Conservation (phyloP, 768 basidiomycete species). For the Phanerochaete carnosa region DNA sequence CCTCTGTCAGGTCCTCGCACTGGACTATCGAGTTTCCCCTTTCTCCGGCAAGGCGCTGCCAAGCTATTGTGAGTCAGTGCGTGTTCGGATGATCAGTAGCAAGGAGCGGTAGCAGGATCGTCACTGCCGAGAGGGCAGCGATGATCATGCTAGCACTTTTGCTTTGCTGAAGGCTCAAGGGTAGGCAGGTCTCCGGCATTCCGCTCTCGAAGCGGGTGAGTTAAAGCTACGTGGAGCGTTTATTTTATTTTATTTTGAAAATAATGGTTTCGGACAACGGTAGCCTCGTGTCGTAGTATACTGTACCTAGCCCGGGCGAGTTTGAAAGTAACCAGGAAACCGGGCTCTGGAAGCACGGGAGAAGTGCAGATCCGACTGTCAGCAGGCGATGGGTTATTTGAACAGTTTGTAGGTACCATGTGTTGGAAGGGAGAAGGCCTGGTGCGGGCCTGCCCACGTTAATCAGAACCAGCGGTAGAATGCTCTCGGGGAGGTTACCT, state of each 20-base stretch:
- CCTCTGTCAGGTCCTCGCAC: background rate
- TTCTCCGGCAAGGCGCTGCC: background rate
- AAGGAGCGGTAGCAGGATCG: constrained; percentile 7
- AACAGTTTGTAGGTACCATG: background rate
- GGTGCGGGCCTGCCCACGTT: background rate
- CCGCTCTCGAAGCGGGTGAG: too few species aligned
- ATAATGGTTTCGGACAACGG: too few species aligned
- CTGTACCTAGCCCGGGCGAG: background rate
- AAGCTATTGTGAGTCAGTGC: background rate
- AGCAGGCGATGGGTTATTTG: background rate
- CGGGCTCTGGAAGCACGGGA: background rate
- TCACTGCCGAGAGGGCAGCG: constrained; percentile 6
- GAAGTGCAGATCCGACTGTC: background rate
- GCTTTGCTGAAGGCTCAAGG: background rate
- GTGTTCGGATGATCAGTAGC: background rate
- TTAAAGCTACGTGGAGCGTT: too few species aligned
- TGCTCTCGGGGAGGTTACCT: background rate
- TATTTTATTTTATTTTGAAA: too few species aligned
- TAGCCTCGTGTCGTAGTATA: background rate
- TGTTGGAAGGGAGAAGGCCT: background rate
- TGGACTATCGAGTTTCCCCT: background rate
- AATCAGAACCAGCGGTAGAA: background rate
- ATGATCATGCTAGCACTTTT: constrained; percentile 1
- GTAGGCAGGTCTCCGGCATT: too few species aligned
- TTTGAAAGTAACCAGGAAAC: background rate